Evolutionary conservation across 148 eudicot genomes (phyloP), one percentile per base, ranked within the genome.

Genomic region (Cornus kousa): DNA sequence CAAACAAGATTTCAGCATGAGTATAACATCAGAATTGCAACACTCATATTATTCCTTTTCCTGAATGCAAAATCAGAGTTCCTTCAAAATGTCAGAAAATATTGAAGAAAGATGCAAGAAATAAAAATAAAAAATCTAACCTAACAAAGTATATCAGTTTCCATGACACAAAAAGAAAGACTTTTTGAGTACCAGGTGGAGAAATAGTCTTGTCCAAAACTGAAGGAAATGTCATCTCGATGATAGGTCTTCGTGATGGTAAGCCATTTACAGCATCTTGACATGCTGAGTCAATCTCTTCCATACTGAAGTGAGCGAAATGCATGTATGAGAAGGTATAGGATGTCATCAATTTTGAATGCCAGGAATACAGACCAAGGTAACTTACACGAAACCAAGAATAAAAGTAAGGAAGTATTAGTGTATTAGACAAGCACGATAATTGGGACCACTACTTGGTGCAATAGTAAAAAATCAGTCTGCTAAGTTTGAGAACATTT

Each of bases 221-320:
- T 66, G 97, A 91, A 82, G 97, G 97, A 70, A 93, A 89, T 9
- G 97, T 91, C 97, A 93, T 93, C 83, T 93, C 97, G 53, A 93
- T 91, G 62, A 93, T 39, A 76, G 97, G 97, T 84, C 97, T 87
- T 74, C 40, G 82, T 69, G 97, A 93, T 83, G 97, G 91, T 72
- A 82, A 79, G 28, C 93, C 91, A 83, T 86, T 93, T 78, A 72
- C 53, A 64, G 90, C 90, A 79, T 91, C 93, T 83, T 84, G 89
- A 76, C 90, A 88, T 12, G 93, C 93, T 43, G 86, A 74, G 76
- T 89, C 86, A 67, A 93, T 91, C 87, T 91, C 97, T 57, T 91
- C 97, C 91, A 93, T 91, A 81, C 97, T 93, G 17, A 5, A 53
- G 19, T 11, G 17, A 53, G 59, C 12, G 16, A 11, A 53, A 53